Base-by-base conservation (phyloP, 2,329 filamentous ascomycete genomes). In the Dactylellina haptotyla region DNA sequence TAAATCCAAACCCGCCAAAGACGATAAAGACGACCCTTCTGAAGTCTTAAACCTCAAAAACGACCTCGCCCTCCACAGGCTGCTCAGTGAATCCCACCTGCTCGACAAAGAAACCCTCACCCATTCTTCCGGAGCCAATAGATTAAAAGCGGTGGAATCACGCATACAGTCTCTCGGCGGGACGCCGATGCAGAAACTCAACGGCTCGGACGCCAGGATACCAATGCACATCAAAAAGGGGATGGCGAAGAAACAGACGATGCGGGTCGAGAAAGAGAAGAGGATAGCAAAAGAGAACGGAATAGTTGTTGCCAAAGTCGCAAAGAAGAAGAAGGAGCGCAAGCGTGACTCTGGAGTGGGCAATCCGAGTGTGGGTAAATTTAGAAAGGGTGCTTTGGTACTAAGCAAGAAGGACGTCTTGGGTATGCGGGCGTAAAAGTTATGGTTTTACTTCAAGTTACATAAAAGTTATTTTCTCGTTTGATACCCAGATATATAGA, bases 51-150 rank as follows among this genome's bases (percentile, higher is more conserved):
- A 67, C 63, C 56, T 63, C n/a, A 59, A 75, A 57, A 48, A 74
- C 81, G 95, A 98, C 80, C 88, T 97, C 61, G 93, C 92, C 39
- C 88, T 99, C 12, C 94, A 97, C 80, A 89, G 93, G 50, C 88
- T 99, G 41, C 87, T 99, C 67, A 86, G 89, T 77, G 95, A 99
- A 84, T 97, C 93, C 0, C 93, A 97, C 81, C 89, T 98, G 73
- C 88, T 98, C 66, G 86, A 88, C 51, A 83, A 86, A 0, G 83
- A 85, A 12, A 83, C 26, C 79, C 81, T 14, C 78, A 82, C 46
- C 79, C 82, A 41, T 79, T 79, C 80, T 28, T 82, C 83, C 2
- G 93, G 93, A 61, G 89, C 88, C 77, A 90, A 90, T 77, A 87
- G 93, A 30, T 88, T 92, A 76, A 91, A 91, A 80, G 91, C 93